These are phyloP conservation scores for Neurospora sp. DNA, from an alignment of 495 filamentous ascomycete species.

Conservation along the genomic window DNA sequence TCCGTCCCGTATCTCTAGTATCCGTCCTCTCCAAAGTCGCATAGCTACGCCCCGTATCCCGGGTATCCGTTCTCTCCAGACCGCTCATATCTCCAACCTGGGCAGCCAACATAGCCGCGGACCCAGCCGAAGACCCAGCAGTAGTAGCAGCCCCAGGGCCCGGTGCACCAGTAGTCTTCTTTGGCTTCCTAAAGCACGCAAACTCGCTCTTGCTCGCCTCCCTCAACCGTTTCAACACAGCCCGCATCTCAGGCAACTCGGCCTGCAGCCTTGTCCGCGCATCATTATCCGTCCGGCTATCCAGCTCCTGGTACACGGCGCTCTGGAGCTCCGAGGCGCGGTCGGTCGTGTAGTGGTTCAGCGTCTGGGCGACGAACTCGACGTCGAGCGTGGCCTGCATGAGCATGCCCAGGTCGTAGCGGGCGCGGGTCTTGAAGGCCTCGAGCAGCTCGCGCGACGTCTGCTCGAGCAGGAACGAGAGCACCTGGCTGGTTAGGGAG, in stretches of 20 bases:
- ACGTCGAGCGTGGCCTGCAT: slow-evolving; percentile 97
- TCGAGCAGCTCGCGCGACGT: slow-evolving; percentile 59
- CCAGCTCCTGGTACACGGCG: slow-evolving; percentile 80
- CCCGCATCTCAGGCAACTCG: slow-evolving; percentile 82
- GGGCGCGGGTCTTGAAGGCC: slow-evolving; percentile 54
- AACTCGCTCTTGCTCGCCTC: slow-evolving; percentile 82
- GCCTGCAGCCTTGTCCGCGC: slow-evolving; percentile 68
- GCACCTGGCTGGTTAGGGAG: slow-evolving; percentile 59
- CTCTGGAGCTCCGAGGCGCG: slow-evolving; percentile 68
- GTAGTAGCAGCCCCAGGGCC: not conserved
- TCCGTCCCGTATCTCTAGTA: not conserved
- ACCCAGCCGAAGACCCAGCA: not conserved
- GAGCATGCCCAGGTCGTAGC: slow-evolving; percentile 66
- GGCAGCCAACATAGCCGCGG: not conserved
- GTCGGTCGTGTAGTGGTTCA: slow-evolving; percentile 80
- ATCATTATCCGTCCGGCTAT: slow-evolving; percentile 75
- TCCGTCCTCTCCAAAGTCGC: not conserved
- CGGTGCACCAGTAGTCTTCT: slow-evolving; percentile 1
- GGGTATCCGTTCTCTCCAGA: slow-evolving; percentile 17
- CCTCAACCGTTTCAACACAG: slow-evolving; percentile 68
- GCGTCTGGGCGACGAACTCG: slow-evolving; percentile 90
- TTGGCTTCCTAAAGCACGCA: slow-evolving; percentile 58
- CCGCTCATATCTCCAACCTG: not conserved
- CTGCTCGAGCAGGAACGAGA: slow-evolving; percentile 72
- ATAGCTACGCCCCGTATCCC: not conserved